Base-by-base conservation (phyloP, 352 stramenopile genomes). In the Globisporangium cystogenes region DNA sequence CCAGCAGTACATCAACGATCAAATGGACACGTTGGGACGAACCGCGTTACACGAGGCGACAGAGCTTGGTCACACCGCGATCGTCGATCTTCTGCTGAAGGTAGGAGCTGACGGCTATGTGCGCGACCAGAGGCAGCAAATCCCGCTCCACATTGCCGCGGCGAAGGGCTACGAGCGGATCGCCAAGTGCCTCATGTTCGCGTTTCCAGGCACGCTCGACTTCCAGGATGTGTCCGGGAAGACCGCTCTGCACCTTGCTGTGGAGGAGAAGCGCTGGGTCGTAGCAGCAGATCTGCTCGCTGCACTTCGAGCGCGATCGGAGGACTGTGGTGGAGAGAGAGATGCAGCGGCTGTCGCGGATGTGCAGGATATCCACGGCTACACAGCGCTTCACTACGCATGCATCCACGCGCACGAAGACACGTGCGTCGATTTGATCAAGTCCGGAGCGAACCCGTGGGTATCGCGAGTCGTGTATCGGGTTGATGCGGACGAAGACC, bases 1-100 rank as follows among this genome's bases (percentile, higher is more conserved):
- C 1, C 48, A 74, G 37, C 59, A 59, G 40, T 86, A 82, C 46
- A 64, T 87, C 26, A 86, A 87, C 29, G 58, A 68, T 2, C 60
- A 67, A 26, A 65, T 87, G 44, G 45, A 69, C 4, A 55, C 56
- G 7, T 53, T 87, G 11, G 44, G 62, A 20, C 67, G 72, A 4
- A 84, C 74, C 8, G 60, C 63, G 53, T 68, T 87, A 20, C 76
- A 86, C 48, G 76, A 87, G 67, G 74, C 74, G 1, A 60, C 70
- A 4, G 76, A 87, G 27, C 70, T 84, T 52, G 74, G 76, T 3
- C 76, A 87, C 44, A 74, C 72, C 16, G 65, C 74, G 4, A 68
- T 74, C 37, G 74, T 82, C 8, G 74, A 87, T 51, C 53, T 86
- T 29, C 48, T 87, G 29, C 23, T 87, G 29, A 87, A 86, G 50